phyloP scores from a whole-genome alignment of 116 monocot species.

The Iris pallida region DNA sequence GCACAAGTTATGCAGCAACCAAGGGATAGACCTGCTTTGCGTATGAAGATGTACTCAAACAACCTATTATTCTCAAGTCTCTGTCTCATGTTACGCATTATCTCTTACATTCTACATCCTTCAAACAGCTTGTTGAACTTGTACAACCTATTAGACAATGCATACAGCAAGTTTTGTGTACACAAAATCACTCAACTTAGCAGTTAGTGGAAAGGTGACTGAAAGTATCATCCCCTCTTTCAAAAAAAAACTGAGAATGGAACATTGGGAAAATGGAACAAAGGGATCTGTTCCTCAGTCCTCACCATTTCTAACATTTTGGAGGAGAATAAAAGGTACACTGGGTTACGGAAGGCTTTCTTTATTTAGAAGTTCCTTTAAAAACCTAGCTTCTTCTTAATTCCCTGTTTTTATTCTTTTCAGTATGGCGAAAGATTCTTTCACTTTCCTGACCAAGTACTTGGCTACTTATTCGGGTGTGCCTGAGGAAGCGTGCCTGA shows the following conservation, averaged over 20 bases:
- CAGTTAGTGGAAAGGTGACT: slow-evolving; percentile 53
- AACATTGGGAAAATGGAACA: slow-evolving; percentile 51
- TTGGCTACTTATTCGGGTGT: slow-evolving; percentile 53
- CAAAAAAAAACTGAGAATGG: slow-evolving; percentile 78
- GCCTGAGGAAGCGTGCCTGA: slow-evolving; percentile 53
- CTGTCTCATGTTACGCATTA: neutral
- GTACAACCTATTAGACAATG: slow-evolving; percentile 77
- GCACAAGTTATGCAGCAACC: slow-evolving; percentile 69
- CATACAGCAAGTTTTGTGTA: slow-evolving; percentile 69
- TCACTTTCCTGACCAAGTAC: slow-evolving; percentile 69
- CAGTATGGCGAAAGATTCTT: slow-evolving; percentile 65
- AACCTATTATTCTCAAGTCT: neutral
- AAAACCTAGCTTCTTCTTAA: too few species aligned
- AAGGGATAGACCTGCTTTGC: slow-evolving; percentile 64
- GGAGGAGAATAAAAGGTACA: slow-evolving; percentile 80
- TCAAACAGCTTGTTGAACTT: slow-evolving; percentile 67
- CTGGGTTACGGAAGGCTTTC: neutral
- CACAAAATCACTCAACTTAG: slow-evolving; percentile 58
- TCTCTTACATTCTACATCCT: slow-evolving; percentile 2
- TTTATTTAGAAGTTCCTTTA: too few species aligned
- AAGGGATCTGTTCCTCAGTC: slow-evolving; percentile 45
- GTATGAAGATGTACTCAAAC: slow-evolving; percentile 59
- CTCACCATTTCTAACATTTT: slow-evolving; percentile 57
- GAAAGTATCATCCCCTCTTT: slow-evolving; percentile 77
- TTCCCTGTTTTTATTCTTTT: neutral